Evolutionary conservation across 345 rosid species (phyloP), one percentile per base, ranked within the genome.

Genomic region (Streptanthus diversifolius): DNA sequence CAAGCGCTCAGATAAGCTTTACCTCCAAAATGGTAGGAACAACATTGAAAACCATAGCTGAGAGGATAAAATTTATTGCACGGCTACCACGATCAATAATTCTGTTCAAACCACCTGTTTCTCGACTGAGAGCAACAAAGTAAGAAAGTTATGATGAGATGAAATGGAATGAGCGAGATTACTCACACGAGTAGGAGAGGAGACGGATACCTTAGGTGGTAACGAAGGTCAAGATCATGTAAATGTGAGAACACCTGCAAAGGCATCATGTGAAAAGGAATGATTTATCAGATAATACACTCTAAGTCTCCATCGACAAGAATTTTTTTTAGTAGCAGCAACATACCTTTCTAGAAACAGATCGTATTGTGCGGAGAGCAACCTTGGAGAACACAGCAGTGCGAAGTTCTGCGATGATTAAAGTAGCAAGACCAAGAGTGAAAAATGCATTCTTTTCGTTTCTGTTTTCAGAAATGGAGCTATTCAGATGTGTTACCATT

Each of bases 61-160:
- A 88, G 75, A 95, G 92, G 22, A 95, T 87, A 63, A 92, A 92
- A 68, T 92, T 95, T 66, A 95, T 95, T n/a, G 92, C 99, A n/a
- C 98, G 95, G 85, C 99, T 92, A 79, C 99, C 98, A 68, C 93
- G 97, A 78, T 95, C 99, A 48, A 92, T 95, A 45, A 84, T 95
- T 81, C 98, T 85, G 79, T 80, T 95, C 80, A 95, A 75, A 21
- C 84, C 99, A 61, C 99, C 99, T 32, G 99, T 95, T 85, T 95
- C 96, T 80, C 98, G 97, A 79, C 99, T 95, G 84, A 44, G 37
- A 32, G 43, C 27, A 59, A 70, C 25, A 48, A 43, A 81, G 73
- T 40, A 49, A 67, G 66, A 79, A 62, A 49, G 71, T 45, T 77
- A 52, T 21, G 60, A 67, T 49, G 32, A 32, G 65, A 37, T 32